Base-by-base conservation (phyloP, 108 stramenopile genomes). In the Nitzschia sp. region DNA sequence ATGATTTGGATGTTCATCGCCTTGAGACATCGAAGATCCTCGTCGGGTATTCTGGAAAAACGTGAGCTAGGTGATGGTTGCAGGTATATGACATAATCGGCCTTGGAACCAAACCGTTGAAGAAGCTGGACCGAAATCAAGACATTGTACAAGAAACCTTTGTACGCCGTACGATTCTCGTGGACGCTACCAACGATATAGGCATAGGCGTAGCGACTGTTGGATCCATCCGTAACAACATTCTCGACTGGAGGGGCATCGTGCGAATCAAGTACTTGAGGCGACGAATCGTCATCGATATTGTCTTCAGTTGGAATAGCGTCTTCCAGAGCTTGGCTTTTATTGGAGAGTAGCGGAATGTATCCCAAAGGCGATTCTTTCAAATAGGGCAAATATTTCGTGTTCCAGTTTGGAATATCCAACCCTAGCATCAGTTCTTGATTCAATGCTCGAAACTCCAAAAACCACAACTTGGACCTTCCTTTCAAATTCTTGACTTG, bases 61-160 rank as follows among this genome's bases (percentile, higher is more conserved):
- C 59, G 51, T 0, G 71, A 42, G 9, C 49, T 29, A 9, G 66
- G 46, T n/a, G 75, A 76, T 64, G 82, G 61, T 48, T 82, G 81
- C 45, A 73, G 38, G 19, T 72, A 51, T 1, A 72, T 71, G 31
- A 79, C 71, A 34, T 71, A 25, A 57, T 85, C 81, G 0, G 78
- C 75, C 11, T 31, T 55, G 21, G 78, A 72, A 13, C 82, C 82
- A 25, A 51, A 30, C 31, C 71, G 17, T 31, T 56, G 32, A 0
- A 86, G 51, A 1, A 80, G 29, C 19, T 74, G 53, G 21, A 56
- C 61, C 3, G 85, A 64, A 18, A 78, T 67, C 13, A 79, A 27
- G 34, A 81, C 74, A 46, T 74, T 75, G 36, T 68, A 82, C 19
- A 86, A 46, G 24, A 66, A 73, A 35, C 79, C 82, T 8, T 34